A percentile compares a stretch with the other conserved stretches of the same genome.
Evolutionary conservation across 768 basidiomycete genomes (phyloP).

Genomic region (Lactifluus rugatus): DNA sequence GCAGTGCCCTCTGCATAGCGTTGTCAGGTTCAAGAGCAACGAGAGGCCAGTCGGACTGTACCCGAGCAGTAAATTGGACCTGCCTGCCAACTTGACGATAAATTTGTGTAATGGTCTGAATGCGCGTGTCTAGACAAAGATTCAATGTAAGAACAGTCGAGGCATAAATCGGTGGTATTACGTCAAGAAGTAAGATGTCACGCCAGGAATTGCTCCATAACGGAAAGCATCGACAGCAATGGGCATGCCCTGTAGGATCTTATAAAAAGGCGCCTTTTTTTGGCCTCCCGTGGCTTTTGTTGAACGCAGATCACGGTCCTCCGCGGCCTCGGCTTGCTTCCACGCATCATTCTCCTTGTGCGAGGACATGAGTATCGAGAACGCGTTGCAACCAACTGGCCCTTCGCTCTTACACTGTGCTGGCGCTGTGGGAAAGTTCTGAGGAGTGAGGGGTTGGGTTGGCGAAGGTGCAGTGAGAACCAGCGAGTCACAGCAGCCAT

Average conservation of each 20-base stretch:
- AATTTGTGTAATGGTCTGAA: conserved; percentile 92
- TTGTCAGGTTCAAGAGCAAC: background rate
- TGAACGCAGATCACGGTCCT: conserved; percentile 38
- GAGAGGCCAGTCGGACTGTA: conserved; percentile 18
- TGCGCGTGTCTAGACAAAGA: conserved; percentile 70
- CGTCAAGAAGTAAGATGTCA: conserved; percentile 91
- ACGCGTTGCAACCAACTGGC: conserved; percentile 35
- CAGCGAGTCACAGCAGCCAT: conserved; percentile 41
- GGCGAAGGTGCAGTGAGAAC: conserved; percentile 2
- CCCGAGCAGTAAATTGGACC: conserved; percentile 95
- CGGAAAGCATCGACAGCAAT: conserved; percentile 97
- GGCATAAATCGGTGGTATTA: conserved; percentile 24
- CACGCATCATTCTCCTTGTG: conserved; percentile 73
- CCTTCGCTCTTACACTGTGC: conserved; percentile 6
- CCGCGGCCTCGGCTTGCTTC: conserved; percentile 61
- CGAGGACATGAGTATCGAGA: conserved; percentile 85
- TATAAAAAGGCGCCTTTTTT: conserved; percentile 88
- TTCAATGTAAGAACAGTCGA: background rate
- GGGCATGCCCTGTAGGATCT: conserved; percentile 92
- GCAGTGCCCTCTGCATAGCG: conserved; percentile 57
- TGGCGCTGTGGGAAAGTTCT: conserved; percentile 17
- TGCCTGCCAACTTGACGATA: conserved; percentile 77
- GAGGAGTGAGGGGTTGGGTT: background rate
- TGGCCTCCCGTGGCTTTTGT: conserved; percentile 43
- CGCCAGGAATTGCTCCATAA: conserved; percentile 82